Percentiles rank a stretch among this genome's conserved stretches.
These are phyloP conservation scores for Tetracentron sinense DNA, from an alignment of 164 flowering plant species.

Conservation along the genomic window DNA sequence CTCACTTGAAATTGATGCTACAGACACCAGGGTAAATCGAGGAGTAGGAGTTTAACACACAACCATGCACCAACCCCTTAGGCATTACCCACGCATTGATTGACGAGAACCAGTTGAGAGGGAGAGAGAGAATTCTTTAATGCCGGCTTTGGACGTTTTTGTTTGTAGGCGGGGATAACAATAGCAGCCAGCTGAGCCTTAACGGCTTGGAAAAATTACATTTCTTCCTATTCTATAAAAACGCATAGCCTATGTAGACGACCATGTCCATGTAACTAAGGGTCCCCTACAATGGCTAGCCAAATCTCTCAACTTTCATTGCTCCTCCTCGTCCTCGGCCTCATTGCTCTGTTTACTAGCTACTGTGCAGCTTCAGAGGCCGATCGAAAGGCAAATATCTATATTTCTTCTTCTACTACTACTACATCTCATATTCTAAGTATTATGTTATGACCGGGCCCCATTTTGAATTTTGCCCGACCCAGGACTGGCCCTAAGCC, in stretches of 20 bases:
- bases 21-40: no score
- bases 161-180: conserved; percentile 2
- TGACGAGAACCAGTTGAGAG: no score
- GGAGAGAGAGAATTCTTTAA: no score
- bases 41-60: no score
- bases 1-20: no score
- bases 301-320: conserved; percentile 2
- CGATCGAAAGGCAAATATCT: conserved; percentile 15
- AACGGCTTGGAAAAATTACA: neutral
- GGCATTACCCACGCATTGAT: no score
- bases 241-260: neutral
- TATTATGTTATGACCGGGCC: no score
- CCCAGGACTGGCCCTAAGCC: no score
- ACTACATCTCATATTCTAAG: no score
- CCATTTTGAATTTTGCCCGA: no score
- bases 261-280: neutral
- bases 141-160: neutral
- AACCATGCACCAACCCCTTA: no score
- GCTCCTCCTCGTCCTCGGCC: conserved; percentile 9
- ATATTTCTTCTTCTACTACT: neutral
- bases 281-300: conserved; percentile 9
- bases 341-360: neutral
- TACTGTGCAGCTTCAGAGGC: conserved; percentile 7
- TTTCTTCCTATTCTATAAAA: neutral
- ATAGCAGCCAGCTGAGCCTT: neutral